Evolutionary conservation across 2,329 filamentous ascomycete species (phyloP).

Genomic region (Macrophomina phaseolina): DNA sequence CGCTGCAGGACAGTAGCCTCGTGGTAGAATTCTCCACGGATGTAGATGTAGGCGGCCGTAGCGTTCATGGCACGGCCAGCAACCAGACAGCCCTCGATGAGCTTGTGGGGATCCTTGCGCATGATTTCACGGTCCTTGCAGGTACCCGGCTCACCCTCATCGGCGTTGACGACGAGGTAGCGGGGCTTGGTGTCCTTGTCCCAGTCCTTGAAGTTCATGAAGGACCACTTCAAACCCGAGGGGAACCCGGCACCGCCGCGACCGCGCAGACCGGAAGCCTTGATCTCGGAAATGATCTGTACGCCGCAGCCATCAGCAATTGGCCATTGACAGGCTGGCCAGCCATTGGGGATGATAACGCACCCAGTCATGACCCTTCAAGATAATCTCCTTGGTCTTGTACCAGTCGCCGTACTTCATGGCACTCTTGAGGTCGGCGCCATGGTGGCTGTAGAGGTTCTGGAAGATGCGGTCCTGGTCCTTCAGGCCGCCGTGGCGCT

Average conservation of each 20-base stretch:
- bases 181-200: conserved; percentile 96
- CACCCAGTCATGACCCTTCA: conserved; percentile 96
- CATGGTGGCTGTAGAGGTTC: conserved; percentile 94
- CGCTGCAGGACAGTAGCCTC: conserved; percentile 92
- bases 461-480: conserved; percentile 99
- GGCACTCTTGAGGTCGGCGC: conserved; percentile 87
- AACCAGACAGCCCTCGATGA: conserved; percentile 94
- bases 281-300: conserved; percentile 94
- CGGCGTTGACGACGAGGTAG: conserved; percentile 97
- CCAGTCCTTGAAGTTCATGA: conserved; percentile 99
- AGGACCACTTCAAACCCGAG: conserved; percentile 99
- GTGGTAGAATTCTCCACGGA: conserved; percentile 96
- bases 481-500: conserved; percentile 81
- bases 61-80: conserved; percentile 99
- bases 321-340: neutral
- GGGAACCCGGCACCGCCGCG: conserved; percentile 98
- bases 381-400: conserved; percentile 97
- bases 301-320: conserved; percentile 33
- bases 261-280: conserved; percentile 92
- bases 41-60: conserved; percentile 98
- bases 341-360: conserved; percentile 33
- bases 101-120: conserved; percentile 99
- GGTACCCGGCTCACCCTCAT: conserved; percentile 97
- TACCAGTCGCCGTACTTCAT: conserved; percentile 99
- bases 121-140: conserved; percentile 99